phyloP scores from a whole-genome alignment of 2,329 filamentous ascomycete species.

The Botrytis aclada region DNA sequence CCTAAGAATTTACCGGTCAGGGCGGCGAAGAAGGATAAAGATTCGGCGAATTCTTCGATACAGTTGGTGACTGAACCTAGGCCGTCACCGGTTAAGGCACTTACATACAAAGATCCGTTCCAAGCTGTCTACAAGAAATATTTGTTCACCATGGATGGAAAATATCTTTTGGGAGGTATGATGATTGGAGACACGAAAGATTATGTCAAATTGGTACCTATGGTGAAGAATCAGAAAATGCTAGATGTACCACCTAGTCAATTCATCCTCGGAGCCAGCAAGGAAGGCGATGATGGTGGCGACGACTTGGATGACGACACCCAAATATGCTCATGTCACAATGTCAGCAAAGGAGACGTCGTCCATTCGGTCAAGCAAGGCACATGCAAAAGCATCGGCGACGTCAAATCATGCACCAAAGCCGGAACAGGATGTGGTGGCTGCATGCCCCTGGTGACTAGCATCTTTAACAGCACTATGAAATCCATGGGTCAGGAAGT shows the following conservation, averaged over 20 bases:
- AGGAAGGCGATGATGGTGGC: slow-evolving; percentile 68
- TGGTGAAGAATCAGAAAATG: slow-evolving; percentile 79
- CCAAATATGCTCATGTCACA: slow-evolving; percentile 91
- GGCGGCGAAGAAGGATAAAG: slow-evolving; percentile 46
- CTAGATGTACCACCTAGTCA: slow-evolving; percentile 76
- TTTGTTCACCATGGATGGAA: slow-evolving; percentile 83
- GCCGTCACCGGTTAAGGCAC: slow-evolving; percentile 67
- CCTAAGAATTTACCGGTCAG: slow-evolving; percentile 69
- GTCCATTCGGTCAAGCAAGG: slow-evolving; percentile 70
- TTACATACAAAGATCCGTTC: slow-evolving; percentile 89
- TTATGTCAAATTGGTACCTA: slow-evolving; percentile 82
- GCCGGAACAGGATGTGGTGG: slow-evolving; percentile 88
- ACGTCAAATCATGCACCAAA: slow-evolving; percentile 87
- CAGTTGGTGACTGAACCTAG: slow-evolving; percentile 53
- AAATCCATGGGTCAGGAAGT: slow-evolving; percentile 80
- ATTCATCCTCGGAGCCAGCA: slow-evolving; percentile 76
- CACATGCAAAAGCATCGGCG: slow-evolving; percentile 74
- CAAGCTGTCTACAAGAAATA: slow-evolving; percentile 91
- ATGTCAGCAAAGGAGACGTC: slow-evolving; percentile 82
- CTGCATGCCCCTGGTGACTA: slow-evolving; percentile 83
- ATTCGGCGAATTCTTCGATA: slow-evolving; percentile 42
- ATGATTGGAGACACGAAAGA: slow-evolving; percentile 93
- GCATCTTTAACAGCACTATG: slow-evolving; percentile 90
- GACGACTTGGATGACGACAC: slow-evolving; percentile 81
- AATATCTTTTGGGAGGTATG: slow-evolving; percentile 91